phyloP scores from a whole-genome alignment of 192 early-diverging fungal species.

The Backusella luteola region DNA sequence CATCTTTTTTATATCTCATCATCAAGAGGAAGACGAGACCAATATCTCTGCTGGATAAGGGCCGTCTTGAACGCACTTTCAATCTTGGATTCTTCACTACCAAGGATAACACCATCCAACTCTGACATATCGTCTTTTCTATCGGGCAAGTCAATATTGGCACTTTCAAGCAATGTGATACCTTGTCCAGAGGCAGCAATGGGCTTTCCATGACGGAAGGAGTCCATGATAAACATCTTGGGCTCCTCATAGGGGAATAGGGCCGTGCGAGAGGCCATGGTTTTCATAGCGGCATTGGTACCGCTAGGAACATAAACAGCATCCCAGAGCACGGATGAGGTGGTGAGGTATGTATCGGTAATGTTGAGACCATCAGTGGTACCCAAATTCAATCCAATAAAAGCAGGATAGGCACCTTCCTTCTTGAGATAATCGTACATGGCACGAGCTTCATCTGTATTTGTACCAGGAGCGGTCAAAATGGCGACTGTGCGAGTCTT shows the following conservation, averaged over 20 bases:
- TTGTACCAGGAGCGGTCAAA: conserved; percentile 12
- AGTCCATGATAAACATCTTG: conserved; percentile 13
- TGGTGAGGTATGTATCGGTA: conserved; percentile 16
- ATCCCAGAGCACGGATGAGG: conserved; percentile 24
- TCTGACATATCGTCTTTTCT: neutral
- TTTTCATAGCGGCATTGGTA: conserved; percentile 2
- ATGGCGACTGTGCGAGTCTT: conserved; percentile 26
- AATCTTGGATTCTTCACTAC: neutral
- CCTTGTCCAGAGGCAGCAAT: conserved; percentile 18
- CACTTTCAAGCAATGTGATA: conserved; percentile 11
- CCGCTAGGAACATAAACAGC: conserved; percentile 27
- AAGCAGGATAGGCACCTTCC: conserved; percentile 11
- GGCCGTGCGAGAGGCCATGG: neutral
- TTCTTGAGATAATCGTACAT: conserved; percentile 18
- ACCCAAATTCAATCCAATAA: conserved; percentile 7
- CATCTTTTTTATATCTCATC: neutral
- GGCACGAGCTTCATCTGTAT: conserved; percentile 12
- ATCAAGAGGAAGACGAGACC: conserved; percentile 20
- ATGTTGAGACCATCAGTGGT: conserved; percentile 6
- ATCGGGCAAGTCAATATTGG: neutral
- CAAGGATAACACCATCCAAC: conserved; percentile 8
- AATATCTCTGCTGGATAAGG: conserved; percentile 18
- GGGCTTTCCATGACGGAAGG: conserved; percentile 25
- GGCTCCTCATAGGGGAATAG: conserved; percentile 23
- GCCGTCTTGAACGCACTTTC: conserved; percentile 6